These are phyloP conservation scores for Whalleya microplaca DNA, from an alignment of 2,329 filamentous ascomycete species.

Conservation along the genomic window DNA sequence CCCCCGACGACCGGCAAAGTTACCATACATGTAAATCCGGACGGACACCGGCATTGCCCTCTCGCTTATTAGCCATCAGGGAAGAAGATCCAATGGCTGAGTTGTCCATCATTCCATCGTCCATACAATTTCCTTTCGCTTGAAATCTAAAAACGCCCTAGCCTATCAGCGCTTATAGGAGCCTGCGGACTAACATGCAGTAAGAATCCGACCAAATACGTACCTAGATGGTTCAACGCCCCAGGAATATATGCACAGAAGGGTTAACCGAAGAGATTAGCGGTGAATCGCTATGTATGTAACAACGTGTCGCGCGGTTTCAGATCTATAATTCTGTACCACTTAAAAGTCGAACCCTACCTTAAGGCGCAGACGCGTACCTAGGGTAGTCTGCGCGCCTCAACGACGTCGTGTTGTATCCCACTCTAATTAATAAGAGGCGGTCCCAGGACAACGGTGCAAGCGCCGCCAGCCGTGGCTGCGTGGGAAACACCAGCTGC, in stretches of 20 bases:
- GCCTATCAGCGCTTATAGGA: neutral
- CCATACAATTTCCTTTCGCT: slow-evolving; percentile 1
- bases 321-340: slow-evolving; percentile 23
- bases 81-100: slow-evolving; percentile 2
- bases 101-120: slow-evolving; percentile 8
- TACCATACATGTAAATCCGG: neutral
- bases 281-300: slow-evolving; percentile 26
- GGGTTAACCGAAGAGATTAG: slow-evolving; percentile 21
- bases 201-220: slow-evolving; percentile 1
- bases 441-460: slow-evolving; percentile 18
- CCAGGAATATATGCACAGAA: slow-evolving; percentile 1
- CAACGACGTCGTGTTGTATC: slow-evolving; percentile 2
- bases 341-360: slow-evolving; percentile 18
- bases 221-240: slow-evolving; percentile 2
- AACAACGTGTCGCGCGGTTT: slow-evolving; percentile 25
- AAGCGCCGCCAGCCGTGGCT: slow-evolving; percentile 2
- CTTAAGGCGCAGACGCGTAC: slow-evolving; percentile 1
- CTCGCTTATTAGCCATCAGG: neutral
- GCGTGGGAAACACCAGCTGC: slow-evolving; percentile 10
- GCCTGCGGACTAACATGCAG: slow-evolving; percentile 3
- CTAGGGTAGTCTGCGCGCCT: slow-evolving; percentile 1
- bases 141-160: neutral
- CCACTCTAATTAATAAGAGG: slow-evolving; percentile 12
- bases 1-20: neutral
- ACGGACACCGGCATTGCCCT: neutral